Evolutionary conservation across 202 grass and related monocot species (phyloP).

Genomic region (Eragrostis tef): DNA sequence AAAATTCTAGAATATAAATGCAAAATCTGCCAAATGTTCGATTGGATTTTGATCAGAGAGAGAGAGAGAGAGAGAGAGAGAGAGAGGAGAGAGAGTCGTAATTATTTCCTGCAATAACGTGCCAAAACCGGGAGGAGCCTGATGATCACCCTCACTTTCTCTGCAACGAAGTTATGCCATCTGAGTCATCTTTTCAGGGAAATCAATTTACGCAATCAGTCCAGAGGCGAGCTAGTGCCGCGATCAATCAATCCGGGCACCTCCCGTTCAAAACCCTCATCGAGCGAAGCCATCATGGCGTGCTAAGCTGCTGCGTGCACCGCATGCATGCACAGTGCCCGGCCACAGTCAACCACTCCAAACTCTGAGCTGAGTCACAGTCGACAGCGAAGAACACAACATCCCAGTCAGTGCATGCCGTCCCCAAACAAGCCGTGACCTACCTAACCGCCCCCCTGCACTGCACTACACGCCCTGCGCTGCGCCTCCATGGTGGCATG

Average conservation of each 20-base stretch:
- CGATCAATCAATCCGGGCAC: background rate
- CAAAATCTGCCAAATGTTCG: background rate
- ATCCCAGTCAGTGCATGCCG: conserved; percentile 39
- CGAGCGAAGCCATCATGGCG: conserved; percentile 22
- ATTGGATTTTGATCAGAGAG: background rate
- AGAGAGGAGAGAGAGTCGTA: background rate
- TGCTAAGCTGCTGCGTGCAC: background rate
- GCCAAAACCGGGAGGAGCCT: background rate
- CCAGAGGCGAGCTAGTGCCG: background rate
- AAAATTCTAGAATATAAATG: background rate
- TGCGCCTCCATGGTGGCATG: background rate
- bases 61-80: background rate
- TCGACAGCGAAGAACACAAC: background rate
- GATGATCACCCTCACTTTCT: background rate
- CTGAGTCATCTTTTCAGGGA: background rate
- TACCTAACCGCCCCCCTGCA: conserved; percentile 27
- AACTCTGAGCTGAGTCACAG: background rate
- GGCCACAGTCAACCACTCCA: background rate
- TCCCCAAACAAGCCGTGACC: conserved; percentile 35
- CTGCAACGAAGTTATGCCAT: conserved; percentile 8
- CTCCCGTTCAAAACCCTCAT: conserved; percentile 38
- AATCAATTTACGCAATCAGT: background rate
- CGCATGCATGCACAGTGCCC: background rate
- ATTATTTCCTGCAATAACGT: conserved; percentile 6
- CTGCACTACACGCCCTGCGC: background rate